A percentile compares a stretch with the other conserved stretches of the same genome.
phyloP scores from a whole-genome alignment of 768 basidiomycete genomes.

The Termitomyces sp. region DNA sequence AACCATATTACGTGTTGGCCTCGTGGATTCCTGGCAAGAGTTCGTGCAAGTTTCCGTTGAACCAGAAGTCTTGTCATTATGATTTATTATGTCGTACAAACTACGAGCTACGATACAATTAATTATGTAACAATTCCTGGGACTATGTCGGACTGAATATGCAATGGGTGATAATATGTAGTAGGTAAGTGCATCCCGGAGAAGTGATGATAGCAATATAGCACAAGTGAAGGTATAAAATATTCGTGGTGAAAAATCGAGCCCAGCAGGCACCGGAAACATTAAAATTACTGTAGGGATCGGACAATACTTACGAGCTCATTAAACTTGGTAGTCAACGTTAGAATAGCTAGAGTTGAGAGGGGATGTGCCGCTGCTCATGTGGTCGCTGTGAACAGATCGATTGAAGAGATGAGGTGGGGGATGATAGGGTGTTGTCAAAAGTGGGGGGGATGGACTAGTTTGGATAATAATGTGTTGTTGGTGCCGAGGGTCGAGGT shows the following conservation, averaged over 20 bases:
- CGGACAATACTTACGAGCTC: background rate
- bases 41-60: background rate
- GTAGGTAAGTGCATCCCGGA: background rate
- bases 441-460: conserved; percentile 21
- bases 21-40: background rate
- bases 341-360: conserved; percentile 14
- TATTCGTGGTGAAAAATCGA: background rate
- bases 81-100: conserved; percentile 8
- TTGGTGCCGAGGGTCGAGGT: conserved; percentile 2
- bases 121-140: conserved; percentile 14
- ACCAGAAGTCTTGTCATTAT: conserved; percentile 16
- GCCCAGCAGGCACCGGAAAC: background rate
- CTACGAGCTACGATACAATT: conserved; percentile 12
- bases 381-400: conserved; percentile 1
- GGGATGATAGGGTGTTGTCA: conserved; percentile 24
- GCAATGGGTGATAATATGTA: conserved; percentile 6
- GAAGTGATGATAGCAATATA: background rate
- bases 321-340: conserved; percentile 1
- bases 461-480: conserved; percentile 10
- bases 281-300: conserved; percentile 5
- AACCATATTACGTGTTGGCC: background rate
- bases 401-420: conserved; percentile 13
- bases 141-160: background rate
- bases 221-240: background rate
- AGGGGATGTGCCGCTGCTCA: conserved; percentile 9